Evolutionary conservation across 2,329 filamentous ascomycete genomes (phyloP).

Genomic region (Scedosporium aurantiacum): DNA sequence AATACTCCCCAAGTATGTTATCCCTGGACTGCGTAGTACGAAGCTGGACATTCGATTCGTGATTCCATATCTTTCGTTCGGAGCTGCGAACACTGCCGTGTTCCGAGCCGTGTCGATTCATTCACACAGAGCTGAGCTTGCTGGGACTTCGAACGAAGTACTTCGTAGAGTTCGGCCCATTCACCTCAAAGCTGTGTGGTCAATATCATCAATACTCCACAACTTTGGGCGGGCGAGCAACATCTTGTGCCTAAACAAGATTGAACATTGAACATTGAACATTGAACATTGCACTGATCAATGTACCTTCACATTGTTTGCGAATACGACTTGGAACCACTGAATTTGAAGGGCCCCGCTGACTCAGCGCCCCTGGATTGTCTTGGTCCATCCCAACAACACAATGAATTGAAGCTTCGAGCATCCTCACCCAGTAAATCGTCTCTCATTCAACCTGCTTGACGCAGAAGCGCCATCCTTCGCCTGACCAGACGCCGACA

Average conservation of each 20-base stretch:
- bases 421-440: not conserved
- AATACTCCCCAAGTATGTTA: not conserved
- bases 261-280: no score
- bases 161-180: not conserved
- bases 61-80: no score
- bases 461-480: slow-evolving; percentile 1
- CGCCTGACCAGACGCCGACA: not conserved
- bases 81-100: not conserved
- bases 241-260: no score
- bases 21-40: no score
- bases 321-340: not conserved
- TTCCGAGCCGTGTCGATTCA: not conserved
- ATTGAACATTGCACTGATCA: no score
- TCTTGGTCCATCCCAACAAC: not conserved
- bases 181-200: no score
- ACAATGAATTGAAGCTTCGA: not conserved
- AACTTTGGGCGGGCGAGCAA: no score
- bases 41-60: no score
- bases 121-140: not conserved
- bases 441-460: not conserved
- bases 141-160: not conserved
- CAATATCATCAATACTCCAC: no score
- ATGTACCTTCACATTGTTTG: no score
- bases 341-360: not conserved
- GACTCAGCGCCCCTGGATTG: not conserved